These are phyloP conservation scores for Fusarium anguioides DNA, from an alignment of 2,329 filamentous ascomycete genomes.

Conservation along the genomic window DNA sequence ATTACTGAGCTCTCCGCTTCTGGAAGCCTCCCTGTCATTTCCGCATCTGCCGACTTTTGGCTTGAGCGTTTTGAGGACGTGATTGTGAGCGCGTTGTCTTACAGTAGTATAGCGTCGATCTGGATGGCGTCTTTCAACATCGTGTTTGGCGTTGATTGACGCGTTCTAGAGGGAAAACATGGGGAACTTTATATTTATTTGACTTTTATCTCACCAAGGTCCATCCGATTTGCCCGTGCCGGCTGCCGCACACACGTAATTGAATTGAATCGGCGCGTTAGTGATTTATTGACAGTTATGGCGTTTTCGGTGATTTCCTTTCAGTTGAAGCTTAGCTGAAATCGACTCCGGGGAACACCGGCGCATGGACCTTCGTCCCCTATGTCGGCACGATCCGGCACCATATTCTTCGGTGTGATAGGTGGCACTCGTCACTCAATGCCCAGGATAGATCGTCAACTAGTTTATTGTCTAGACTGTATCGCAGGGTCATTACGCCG, in stretches of 20 bases:
- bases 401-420: background rate
- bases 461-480: too few species aligned
- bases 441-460: background rate
- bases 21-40: constrained; percentile 21
- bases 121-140: background rate
- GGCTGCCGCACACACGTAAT: background rate
- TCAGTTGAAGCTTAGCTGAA: background rate
- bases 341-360: background rate
- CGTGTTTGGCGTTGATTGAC: background rate
- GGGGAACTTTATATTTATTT: background rate
- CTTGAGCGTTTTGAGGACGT: background rate
- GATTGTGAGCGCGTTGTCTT: background rate
- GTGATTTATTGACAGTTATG: too few species aligned
- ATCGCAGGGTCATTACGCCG: background rate
- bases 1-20: background rate
- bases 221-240: background rate
- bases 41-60: constrained; percentile 2
- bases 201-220: background rate
- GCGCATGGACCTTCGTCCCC: background rate
- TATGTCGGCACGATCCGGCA: constrained; percentile 1
- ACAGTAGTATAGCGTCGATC: background rate
- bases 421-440: too few species aligned
- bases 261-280: too few species aligned
- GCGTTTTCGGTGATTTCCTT: background rate
- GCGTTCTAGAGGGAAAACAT: background rate